phyloP scores from a whole-genome alignment of 73 alveolate species.

The Tetrahymena malaccensis region DNA sequence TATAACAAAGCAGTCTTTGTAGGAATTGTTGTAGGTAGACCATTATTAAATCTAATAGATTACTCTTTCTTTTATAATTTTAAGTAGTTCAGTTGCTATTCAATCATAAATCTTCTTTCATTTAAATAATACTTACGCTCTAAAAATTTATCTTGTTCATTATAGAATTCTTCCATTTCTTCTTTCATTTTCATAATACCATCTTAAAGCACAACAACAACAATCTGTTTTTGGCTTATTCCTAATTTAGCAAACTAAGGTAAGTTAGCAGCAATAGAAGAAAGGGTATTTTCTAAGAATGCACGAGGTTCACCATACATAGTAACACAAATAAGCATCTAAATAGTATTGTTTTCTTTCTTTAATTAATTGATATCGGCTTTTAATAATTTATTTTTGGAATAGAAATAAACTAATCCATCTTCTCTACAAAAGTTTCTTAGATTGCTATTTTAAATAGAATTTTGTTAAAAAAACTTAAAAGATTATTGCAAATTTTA shows the following conservation, averaged over 20 bases:
- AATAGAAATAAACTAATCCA: not conserved
- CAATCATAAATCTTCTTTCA: not conserved
- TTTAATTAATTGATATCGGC: not conserved
- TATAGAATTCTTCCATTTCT: not conserved
- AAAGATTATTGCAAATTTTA: not conserved
- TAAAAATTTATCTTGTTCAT: not conserved
- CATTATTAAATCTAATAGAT: not conserved
- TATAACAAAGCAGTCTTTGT: not conserved
- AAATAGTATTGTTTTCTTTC: not conserved
- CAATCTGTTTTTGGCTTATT: not conserved
- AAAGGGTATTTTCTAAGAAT: not conserved
- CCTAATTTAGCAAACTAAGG: not conserved
- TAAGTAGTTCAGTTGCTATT: not conserved
- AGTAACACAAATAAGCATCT: not conserved
- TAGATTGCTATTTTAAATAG: not conserved
- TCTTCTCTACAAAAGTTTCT: not conserved
- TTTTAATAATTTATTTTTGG: not conserved
- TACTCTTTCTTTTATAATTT: not conserved
- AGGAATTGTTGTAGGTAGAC: not conserved
- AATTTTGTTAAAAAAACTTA: not conserved
- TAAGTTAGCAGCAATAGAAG: not conserved
- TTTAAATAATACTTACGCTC: not conserved
- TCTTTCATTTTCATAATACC: not conserved
- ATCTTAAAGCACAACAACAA: not conserved
- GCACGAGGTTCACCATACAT: not conserved